These are phyloP conservation scores for Russula virescens DNA, from an alignment of 768 basidiomycete species.

Conservation along the genomic window DNA sequence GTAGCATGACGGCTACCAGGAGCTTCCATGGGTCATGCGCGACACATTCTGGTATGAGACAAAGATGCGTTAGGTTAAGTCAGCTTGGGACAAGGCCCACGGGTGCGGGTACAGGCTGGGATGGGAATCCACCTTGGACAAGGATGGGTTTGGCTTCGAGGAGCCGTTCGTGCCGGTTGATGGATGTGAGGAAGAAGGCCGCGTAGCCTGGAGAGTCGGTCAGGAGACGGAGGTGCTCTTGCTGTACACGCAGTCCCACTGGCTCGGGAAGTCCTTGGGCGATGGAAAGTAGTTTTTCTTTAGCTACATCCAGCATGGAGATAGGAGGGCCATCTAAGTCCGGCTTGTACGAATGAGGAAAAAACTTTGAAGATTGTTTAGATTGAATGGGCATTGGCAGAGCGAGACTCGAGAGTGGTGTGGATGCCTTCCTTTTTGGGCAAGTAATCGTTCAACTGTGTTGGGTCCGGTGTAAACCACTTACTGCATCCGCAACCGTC, in stretches of 20 bases:
- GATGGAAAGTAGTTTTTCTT: not conserved
- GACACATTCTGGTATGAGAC: constrained; percentile 39
- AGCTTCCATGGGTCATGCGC: constrained; percentile 62
- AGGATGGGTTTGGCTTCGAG: constrained; percentile 28
- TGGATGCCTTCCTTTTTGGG: constrained; percentile 6
- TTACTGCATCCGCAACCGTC: not conserved
- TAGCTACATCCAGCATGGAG: not conserved
- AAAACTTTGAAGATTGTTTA: constrained; percentile 6
- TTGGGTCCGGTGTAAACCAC: too few relatives aligned
- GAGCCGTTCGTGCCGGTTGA: constrained; percentile 15
- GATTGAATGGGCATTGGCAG: not conserved
- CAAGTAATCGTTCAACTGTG: not conserved
- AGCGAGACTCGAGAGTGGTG: too few relatives aligned
- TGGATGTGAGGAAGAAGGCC: constrained; percentile 15
- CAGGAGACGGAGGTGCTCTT: constrained; percentile 15
- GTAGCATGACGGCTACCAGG: constrained; percentile 56
- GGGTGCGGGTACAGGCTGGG: not conserved
- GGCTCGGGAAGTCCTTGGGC: not conserved
- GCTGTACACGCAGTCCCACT: not conserved
- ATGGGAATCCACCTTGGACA: constrained; percentile 27
- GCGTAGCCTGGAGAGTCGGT: constrained; percentile 20
- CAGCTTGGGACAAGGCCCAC: not conserved
- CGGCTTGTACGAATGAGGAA: constrained; percentile 4
- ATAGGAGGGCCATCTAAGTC: constrained; percentile 11
- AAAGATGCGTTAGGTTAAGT: not conserved